These are phyloP conservation scores for Mortierella polycephala DNA, from an alignment of 371 early-diverging fungal genomes.

Conservation along the genomic window DNA sequence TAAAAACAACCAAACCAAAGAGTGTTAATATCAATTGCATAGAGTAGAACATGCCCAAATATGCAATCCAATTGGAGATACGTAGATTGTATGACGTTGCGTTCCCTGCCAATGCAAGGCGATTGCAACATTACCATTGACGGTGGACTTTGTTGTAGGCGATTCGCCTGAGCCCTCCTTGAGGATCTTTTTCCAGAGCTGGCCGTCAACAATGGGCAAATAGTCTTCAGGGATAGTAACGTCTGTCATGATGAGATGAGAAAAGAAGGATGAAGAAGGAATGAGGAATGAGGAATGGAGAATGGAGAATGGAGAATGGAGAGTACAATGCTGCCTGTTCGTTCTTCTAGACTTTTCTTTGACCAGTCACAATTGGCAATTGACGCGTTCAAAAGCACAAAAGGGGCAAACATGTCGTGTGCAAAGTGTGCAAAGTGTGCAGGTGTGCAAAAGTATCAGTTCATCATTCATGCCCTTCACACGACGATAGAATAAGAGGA, in stretches of 20 bases:
- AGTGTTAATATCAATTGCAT: not conserved
- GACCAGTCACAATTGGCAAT: too few species aligned
- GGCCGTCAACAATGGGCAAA: constrained; percentile 48
- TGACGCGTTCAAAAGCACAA: too few species aligned
- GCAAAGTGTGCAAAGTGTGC: too few species aligned
- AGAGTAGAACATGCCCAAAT: not conserved
- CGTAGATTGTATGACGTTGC: not conserved
- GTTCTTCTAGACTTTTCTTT: too few species aligned
- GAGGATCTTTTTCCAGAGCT: constrained; percentile 55
- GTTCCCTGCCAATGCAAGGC: not conserved
- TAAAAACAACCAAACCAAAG: not conserved
- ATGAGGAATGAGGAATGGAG: not conserved
- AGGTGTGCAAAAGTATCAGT: too few species aligned
- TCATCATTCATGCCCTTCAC: too few species aligned
- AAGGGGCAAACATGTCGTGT: too few species aligned
- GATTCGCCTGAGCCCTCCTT: constrained; percentile 49
- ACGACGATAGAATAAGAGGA: too few species aligned
- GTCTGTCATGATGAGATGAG: constrained; percentile 36
- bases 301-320: constrained; percentile 5
- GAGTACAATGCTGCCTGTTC: not conserved
- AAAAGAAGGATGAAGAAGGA: not conserved
- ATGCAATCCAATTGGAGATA: not conserved
- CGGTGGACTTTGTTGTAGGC: constrained; percentile 31
- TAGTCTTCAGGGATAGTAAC: constrained; percentile 51
- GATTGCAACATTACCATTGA: constrained; percentile 45